Conservation (phyloP, 2,329 filamentous ascomycete species). For the Thielaviopsis punctulata region DNA sequence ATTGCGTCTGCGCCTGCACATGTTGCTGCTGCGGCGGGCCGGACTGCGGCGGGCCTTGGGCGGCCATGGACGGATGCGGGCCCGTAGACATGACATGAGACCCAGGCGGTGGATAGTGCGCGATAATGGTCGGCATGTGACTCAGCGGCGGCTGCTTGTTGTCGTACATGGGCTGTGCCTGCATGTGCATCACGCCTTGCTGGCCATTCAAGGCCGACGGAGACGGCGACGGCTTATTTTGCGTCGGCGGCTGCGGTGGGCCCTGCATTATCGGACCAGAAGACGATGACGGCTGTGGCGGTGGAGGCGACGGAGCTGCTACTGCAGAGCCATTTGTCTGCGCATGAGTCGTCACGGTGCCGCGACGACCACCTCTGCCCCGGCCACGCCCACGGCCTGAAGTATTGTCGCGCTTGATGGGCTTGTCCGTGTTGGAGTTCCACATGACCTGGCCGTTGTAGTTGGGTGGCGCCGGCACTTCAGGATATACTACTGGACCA, state of each 20-base stretch:
- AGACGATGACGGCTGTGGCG: neutral
- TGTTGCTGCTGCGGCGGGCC: neutral
- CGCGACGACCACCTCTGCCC: neutral
- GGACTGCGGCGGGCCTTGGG: neutral
- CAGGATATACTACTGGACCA: neutral
- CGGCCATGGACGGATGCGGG: neutral
- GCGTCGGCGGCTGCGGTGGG: neutral
- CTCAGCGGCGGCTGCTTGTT: conserved; percentile 8
- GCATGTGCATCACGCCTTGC: conserved; percentile 2
- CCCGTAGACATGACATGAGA: neutral
- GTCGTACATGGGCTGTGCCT: conserved; percentile 6
- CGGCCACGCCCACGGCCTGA: conserved; percentile 8
- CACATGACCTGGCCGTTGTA: conserved; percentile 12
- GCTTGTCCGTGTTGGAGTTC: conserved; percentile 8
- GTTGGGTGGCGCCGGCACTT: conserved; percentile 5
- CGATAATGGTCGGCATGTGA: conserved; percentile 9
- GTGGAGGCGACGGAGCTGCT: too few relatives aligned
- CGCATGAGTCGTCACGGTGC: neutral
- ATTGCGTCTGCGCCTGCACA: neutral
- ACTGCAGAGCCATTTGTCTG: too few relatives aligned
- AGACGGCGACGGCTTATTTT: neutral
- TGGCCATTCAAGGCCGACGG: neutral
- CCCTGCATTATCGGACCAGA: neutral
- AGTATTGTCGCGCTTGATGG: neutral
- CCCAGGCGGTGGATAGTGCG: conserved; percentile 3